A percentile compares a stretch with the other conserved stretches of the same genome.
phyloP scores from a whole-genome alignment of 75 land plant genomes.

The Azolla pinnata region DNA sequence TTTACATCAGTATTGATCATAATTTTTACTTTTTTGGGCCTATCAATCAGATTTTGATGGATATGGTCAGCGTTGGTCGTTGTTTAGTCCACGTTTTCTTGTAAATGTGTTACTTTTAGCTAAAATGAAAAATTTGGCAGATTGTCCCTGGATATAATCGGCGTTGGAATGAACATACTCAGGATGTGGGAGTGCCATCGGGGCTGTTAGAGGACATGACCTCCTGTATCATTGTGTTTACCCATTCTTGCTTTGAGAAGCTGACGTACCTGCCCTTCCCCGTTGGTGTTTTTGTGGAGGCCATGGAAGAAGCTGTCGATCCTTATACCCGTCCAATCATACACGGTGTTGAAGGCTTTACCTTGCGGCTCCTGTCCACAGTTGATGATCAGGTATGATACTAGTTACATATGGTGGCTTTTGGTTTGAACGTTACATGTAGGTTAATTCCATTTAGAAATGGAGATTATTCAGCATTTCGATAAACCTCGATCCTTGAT shows the following conservation, averaged over 20 bases:
- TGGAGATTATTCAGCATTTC: neutral
- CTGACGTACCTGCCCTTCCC: neutral
- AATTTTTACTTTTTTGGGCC: no score
- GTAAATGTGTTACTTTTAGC: no score
- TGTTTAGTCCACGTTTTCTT: no score
- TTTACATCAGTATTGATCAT: no score
- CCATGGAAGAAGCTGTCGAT: neutral
- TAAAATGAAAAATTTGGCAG: no score
- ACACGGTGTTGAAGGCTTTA: neutral
- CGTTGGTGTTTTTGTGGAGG: neutral
- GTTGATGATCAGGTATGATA: neutral
- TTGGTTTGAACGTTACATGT: neutral
- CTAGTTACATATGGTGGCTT: no score
- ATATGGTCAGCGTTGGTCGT: no score
- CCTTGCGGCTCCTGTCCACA: neutral
- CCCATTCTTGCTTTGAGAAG: slow-evolving; percentile 1
- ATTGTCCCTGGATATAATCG: no score
- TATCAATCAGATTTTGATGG: no score
- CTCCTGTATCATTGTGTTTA: neutral
- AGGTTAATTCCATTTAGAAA: neutral
- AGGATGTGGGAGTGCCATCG: no score
- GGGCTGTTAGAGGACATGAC: neutral
- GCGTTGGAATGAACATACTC: neutral
- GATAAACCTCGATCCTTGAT: no score
- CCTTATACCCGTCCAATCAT: neutral